Base-by-base conservation (phyloP, 345 rosid species). In the Mercurialis annua region DNA sequence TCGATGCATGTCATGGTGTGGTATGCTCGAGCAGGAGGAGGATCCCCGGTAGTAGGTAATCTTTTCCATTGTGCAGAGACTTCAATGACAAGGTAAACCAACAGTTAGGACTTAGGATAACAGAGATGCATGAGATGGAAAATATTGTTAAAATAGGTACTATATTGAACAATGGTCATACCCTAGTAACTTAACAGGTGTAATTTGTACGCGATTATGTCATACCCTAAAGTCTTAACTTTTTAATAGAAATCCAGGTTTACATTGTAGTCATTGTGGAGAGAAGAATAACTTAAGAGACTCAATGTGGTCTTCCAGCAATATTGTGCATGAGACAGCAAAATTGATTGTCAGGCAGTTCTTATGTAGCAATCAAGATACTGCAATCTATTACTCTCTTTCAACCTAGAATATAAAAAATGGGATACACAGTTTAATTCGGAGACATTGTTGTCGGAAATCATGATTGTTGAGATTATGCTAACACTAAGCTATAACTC, bases 61-160 rank as follows among this genome's bases (percentile, higher is more conserved):
- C 87, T 86, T 88, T 86, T 91, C 98, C 98, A 91, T 73, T 91
- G 96, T 14, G 99, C 98, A 71, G 93, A 89, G 62, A 91, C 99
- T 94, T 21, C 51, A 63, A 38, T 10, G 43, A 7, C 9, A 55
- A 42, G 36, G 11, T 12, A 48, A 49, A 23, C 67, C 73, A 61
- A 10, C 7, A 63, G 14, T 63, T 53, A 57, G 57, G 40, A 36
- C 20, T 24, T 47, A 72, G 62, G 20, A 20, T 17, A 54, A 36
- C 31, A 11, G 31, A 44, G 21, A 6, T 40, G 15, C 29, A 49
- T 38, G 38, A 54, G 43, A 43, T 15, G 30, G 33, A 38, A 11
- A 42, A 18, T 0, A 7, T 23, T 20, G 27, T 7, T 18, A 15
- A 65, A 65, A n/a, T 23, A 23, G 38, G 27, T 8, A 54, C 1